Base-by-base conservation (phyloP, 495 filamentous ascomycete genomes). In the Aspergillus haitiensis region DNA sequence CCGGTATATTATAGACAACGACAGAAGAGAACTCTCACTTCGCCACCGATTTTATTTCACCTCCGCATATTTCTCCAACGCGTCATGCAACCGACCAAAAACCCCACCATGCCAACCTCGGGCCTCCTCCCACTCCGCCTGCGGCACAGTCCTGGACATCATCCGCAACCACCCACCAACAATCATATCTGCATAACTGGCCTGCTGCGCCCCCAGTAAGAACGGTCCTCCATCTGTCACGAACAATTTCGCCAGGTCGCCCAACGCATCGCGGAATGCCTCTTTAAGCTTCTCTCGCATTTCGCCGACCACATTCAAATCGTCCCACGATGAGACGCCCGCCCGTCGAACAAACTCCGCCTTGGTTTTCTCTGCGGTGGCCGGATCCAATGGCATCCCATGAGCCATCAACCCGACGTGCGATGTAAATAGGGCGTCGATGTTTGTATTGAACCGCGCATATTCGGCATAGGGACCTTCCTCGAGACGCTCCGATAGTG, bases 181-280 rank as follows among this genome's bases (percentile, higher is more conserved):
- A 50, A 87, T 83, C 0, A 86, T 54, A 67, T 88, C 85, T n/a
- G 84, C 85, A 80, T 87, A 85, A 54, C 58, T 75, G 1, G 78
- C 64, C 66, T 60, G 61, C 2, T 60, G 61, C 2, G 64, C 48
- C 1, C 84, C 84, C 1, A 78, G 53, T 3, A 87, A 12, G 48
- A 80, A 87, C 0, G 83, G 82, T 16, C 83, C 84, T 8, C 52
- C 55, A 52, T 72, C 61, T 62, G 63, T 66, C 59, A 37, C 5
- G 47, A 78, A 85, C n/a, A 77, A 18, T 66, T 62, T 67, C 2
- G 76, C 83, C 40, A 84, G 52, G 0, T 60, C 78, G 7, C 65
- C 76, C 32, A 86, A 51, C 62, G 63, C 66, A 1, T 65, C 52
- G 60, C 67, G 32, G n/a, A 85, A 77, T 31, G 73, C 66, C 1